These are phyloP conservation scores for Stagonosporopsis cucurbitacearum DNA, from an alignment of 2,329 filamentous ascomycete genomes.

Conservation along the genomic window DNA sequence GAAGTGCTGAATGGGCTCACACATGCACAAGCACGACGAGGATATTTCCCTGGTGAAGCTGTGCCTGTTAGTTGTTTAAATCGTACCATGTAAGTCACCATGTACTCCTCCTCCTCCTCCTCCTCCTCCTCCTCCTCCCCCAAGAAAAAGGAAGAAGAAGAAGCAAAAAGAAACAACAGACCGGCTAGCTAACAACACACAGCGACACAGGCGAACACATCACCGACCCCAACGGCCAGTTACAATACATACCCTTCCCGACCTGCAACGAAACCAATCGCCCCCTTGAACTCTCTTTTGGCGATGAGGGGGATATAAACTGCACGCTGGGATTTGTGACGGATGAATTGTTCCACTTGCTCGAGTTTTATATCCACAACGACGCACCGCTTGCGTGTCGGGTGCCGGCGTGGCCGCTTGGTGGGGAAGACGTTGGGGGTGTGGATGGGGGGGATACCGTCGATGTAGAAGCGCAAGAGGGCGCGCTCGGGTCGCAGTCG, in stretches of 20 bases:
- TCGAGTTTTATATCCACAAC: conserved; percentile 97
- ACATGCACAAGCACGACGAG: conserved; percentile 51
- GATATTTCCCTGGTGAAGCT: conserved; percentile 56
- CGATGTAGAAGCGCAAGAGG: conserved; percentile 47
- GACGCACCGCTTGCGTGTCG: conserved; percentile 93
- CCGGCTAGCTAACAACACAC: conserved; percentile 13
- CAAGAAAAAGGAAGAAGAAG: too few relatives aligned
- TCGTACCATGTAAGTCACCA: conserved; percentile 57
- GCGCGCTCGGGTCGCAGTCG: conserved; percentile 43
- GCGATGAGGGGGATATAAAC: conserved; percentile 79
- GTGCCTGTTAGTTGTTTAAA: conserved; percentile 62
- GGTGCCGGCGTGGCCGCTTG: conserved; percentile 76
- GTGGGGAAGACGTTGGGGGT: too few relatives aligned
- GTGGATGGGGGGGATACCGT: too few relatives aligned
- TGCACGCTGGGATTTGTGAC: conserved; percentile 80
- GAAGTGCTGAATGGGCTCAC: conserved; percentile 48
- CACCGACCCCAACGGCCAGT: conserved; percentile 77
- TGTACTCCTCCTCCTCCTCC: too few relatives aligned
- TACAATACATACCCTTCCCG: conserved; percentile 92
- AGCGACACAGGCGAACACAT: conserved; percentile 92
- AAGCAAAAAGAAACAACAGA: too few relatives aligned
- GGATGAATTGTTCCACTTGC: conserved; percentile 82
- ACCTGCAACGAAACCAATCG: conserved; percentile 85
- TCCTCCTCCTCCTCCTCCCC: too few relatives aligned
- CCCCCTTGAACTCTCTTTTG: conserved; percentile 86